Evolutionary conservation across 192 early-diverging fungal genomes (phyloP).

Genomic region (Coemansia sp.): DNA sequence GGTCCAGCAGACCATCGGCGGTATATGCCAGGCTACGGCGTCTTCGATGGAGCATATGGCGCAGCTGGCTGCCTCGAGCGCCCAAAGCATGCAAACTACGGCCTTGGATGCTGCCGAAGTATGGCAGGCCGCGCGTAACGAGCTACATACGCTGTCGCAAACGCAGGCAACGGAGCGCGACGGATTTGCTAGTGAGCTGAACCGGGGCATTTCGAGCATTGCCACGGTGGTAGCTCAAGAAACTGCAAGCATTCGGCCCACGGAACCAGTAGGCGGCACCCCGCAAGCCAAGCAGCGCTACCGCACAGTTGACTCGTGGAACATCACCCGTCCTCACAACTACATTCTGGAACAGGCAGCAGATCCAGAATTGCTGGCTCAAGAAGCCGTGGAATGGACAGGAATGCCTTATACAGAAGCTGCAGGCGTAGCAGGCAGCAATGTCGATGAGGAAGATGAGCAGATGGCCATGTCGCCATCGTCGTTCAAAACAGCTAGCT

Average conservation of each 20-base stretch:
- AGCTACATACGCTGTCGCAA: constrained; percentile 9
- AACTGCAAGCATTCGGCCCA: constrained; percentile 1
- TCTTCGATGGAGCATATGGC: neutral
- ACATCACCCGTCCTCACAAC: constrained; percentile 18
- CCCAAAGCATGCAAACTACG: neutral
- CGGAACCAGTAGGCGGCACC: constrained; percentile 3
- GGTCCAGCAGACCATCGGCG: neutral
- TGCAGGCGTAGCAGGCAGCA: neutral
- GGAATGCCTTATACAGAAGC: constrained; percentile 7
- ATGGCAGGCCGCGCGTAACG: constrained; percentile 14
- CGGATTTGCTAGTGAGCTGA: constrained; percentile 2
- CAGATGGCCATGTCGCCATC: constrained; percentile 1
- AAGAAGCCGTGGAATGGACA: constrained; percentile 24
- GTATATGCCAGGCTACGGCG: neutral
- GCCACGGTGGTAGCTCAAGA: constrained; percentile 7
- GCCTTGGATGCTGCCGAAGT: neutral
- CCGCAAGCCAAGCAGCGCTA: constrained; percentile 9
- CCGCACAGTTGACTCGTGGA: constrained; percentile 16
- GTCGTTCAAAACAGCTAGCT: neutral
- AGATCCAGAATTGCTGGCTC: neutral
- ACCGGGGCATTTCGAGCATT: constrained; percentile 7
- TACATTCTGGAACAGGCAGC: constrained; percentile 13
- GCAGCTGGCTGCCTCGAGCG: neutral
- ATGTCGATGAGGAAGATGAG: neutral
- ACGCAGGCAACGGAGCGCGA: constrained; percentile 16